A percentile compares a stretch with the other conserved stretches of the same genome.
These are phyloP conservation scores for Nidula niveotomentosa DNA, from an alignment of 1,284 basidiomycete species.

Conservation along the genomic window DNA sequence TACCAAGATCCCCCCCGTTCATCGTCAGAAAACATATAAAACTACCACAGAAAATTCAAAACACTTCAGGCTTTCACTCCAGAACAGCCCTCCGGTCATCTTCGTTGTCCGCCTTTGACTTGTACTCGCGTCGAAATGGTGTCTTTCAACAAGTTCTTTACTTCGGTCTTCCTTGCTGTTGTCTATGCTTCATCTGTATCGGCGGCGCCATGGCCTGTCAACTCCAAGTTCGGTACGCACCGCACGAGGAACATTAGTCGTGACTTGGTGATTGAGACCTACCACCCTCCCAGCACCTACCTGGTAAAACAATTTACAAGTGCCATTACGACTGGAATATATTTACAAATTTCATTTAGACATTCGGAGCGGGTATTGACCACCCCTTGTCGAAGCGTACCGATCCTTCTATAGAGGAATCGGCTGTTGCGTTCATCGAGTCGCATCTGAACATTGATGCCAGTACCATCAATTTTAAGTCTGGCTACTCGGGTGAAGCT, in stretches of 20 bases:
- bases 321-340: not conserved
- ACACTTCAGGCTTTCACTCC: not conserved
- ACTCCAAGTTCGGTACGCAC: slow-evolving; percentile 37
- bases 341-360: not conserved
- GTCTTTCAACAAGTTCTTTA: slow-evolving; percentile 1
- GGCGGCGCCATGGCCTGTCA: slow-evolving; percentile 28
- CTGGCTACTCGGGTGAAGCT: slow-evolving; percentile 23
- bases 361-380: not conserved
- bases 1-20: not conserved
- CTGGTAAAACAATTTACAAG: slow-evolving; percentile 25
- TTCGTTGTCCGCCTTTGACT: not conserved
- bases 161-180: slow-evolving; percentile 18
- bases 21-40: not conserved
- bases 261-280: slow-evolving; percentile 35
- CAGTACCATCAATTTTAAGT: slow-evolving; percentile 7
- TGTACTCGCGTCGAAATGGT: not conserved
- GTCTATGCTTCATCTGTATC: slow-evolving; percentile 15
- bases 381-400: not conserved
- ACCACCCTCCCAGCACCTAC: slow-evolving; percentile 41
- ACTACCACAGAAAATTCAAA: not conserved
- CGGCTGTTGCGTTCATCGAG: slow-evolving; percentile 13
- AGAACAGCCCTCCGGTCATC: not conserved
- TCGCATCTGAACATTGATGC: slow-evolving; percentile 12
- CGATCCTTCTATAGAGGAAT: slow-evolving; percentile 5
- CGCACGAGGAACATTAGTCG: slow-evolving; percentile 31